Percentiles rank a stretch among this genome's conserved stretches.
Conservation (phyloP, 2,329 filamentous ascomycete species). For the Aureobasidium sp. region DNA sequence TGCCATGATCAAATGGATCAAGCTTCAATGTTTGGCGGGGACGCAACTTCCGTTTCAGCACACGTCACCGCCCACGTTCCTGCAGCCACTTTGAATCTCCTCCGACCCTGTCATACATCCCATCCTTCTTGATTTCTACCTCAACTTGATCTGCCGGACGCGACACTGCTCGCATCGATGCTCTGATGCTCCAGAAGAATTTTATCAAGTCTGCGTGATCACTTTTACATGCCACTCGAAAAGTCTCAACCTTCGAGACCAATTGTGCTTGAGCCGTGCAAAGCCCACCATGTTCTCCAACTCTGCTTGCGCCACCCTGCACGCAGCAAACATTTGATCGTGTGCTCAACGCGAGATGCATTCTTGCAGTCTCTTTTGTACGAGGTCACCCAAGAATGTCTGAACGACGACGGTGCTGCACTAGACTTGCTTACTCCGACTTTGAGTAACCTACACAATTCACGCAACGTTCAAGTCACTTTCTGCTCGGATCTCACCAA, state of each 20-base stretch:
- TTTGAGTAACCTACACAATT: constrained; percentile 61
- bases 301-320: constrained; percentile 53
- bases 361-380: constrained; percentile 56
- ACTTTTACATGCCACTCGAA: background rate
- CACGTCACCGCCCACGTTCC: background rate
- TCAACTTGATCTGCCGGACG: background rate
- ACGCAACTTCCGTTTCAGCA: background rate
- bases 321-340: constrained; percentile 58
- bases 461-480: constrained; percentile 60
- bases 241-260: constrained; percentile 20
- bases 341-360: constrained; percentile 58
- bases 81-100: background rate
- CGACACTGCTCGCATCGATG: background rate
- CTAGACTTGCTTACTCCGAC: constrained; percentile 52
- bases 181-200: background rate
- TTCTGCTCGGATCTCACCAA: constrained; percentile 72
- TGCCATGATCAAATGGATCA: background rate
- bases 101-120: background rate
- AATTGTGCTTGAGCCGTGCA: constrained; percentile 33
- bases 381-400: background rate
- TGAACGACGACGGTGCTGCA: constrained; percentile 3
- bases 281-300: constrained; percentile 51
- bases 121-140: background rate
- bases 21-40: constrained; percentile 5
- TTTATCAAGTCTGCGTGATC: background rate